These are phyloP conservation scores for Curvularia verruculosa DNA, from an alignment of 2,329 filamentous ascomycete genomes.

Conservation along the genomic window DNA sequence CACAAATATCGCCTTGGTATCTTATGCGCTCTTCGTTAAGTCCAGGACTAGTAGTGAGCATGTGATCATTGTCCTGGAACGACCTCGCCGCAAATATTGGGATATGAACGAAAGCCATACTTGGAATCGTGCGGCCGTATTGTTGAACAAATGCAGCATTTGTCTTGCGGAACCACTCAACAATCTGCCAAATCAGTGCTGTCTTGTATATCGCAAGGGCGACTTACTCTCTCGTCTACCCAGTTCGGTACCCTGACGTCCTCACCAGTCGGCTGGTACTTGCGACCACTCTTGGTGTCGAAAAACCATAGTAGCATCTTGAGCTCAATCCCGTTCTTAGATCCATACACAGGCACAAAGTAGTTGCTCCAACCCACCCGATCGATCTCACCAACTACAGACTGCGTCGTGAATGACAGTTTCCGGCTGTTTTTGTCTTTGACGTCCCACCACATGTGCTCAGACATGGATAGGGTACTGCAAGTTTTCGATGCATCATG, in stretches of 20 bases:
- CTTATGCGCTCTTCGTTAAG: slow-evolving; percentile 43
- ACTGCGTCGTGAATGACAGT: slow-evolving; percentile 51
- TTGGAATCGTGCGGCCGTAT: slow-evolving; percentile 52
- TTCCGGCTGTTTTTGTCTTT: slow-evolving; percentile 58
- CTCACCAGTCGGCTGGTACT: slow-evolving; percentile 24
- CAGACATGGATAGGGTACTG: slow-evolving; percentile 29
- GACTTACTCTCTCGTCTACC: slow-evolving; percentile 33
- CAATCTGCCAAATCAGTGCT: slow-evolving; percentile 27
- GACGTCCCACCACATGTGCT: slow-evolving; percentile 45
- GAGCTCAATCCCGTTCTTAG: slow-evolving; percentile 38
- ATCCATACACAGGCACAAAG: slow-evolving; percentile 58
- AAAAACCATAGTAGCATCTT: slow-evolving; percentile 73
- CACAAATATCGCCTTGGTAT: slow-evolving; percentile 30
- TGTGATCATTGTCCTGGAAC: slow-evolving; percentile 56
- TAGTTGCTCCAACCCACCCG: slow-evolving; percentile 57
- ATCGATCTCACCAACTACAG: slow-evolving; percentile 49
- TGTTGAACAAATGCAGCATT: slow-evolving; percentile 22
- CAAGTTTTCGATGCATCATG: slow-evolving; percentile 59
- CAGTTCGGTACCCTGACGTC: slow-evolving; percentile 22
- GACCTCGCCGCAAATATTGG: slow-evolving; percentile 40
- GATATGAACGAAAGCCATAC: slow-evolving; percentile 63
- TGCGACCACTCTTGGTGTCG: slow-evolving; percentile 53
- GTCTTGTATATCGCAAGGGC: background rate
- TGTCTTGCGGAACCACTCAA: slow-evolving; percentile 35
- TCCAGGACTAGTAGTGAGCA: slow-evolving; percentile 51